A percentile compares a stretch with the other conserved stretches of the same genome.
Evolutionary conservation across 192 early-diverging fungal genomes (phyloP).

Genomic region (Podila horticola): DNA sequence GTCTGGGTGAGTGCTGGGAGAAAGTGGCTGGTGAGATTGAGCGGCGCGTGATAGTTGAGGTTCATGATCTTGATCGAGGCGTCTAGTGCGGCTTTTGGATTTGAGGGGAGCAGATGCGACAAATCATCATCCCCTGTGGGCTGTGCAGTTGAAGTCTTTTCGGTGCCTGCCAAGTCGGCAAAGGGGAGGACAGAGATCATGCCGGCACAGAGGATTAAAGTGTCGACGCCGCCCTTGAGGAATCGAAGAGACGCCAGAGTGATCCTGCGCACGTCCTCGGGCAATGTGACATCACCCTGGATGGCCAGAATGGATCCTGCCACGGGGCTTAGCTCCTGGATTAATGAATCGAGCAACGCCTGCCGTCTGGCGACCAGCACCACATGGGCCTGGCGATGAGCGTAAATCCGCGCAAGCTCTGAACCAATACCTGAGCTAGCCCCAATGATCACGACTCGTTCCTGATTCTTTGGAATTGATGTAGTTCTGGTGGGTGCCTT

Average conservation of each 20-base stretch:
- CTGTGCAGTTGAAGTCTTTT: background rate
- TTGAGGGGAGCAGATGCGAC: slow-evolving; percentile 18
- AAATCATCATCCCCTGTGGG: background rate
- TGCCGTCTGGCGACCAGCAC: slow-evolving; percentile 73
- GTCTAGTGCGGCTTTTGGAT: slow-evolving; percentile 26
- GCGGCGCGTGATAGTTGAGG: slow-evolving; percentile 69
- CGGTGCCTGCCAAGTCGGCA: slow-evolving; percentile 62
- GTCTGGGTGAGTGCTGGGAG: slow-evolving; percentile 62
- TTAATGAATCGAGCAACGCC: slow-evolving; percentile 59
- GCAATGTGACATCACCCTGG: slow-evolving; percentile 67
- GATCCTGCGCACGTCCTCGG: slow-evolving; percentile 59
- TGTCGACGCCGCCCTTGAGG: slow-evolving; percentile 64
- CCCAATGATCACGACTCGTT: slow-evolving; percentile 77
- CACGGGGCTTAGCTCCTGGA: slow-evolving; percentile 50
- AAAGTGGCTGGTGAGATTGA: slow-evolving; percentile 60
- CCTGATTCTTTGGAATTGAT: slow-evolving; percentile 19
- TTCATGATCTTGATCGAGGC: slow-evolving; percentile 60
- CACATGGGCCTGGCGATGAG: slow-evolving; percentile 66
- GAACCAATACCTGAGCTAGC: slow-evolving; percentile 84
- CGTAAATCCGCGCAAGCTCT: slow-evolving; percentile 73
- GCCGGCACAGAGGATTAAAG: slow-evolving; percentile 81
- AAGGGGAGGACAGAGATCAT: slow-evolving; percentile 79
- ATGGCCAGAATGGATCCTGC: slow-evolving; percentile 48
- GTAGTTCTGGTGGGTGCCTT: slow-evolving; percentile 3
- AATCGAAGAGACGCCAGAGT: slow-evolving; percentile 37